phyloP scores from a whole-genome alignment of 768 basidiomycete genomes.

The Rhodocollybia butyracea region DNA sequence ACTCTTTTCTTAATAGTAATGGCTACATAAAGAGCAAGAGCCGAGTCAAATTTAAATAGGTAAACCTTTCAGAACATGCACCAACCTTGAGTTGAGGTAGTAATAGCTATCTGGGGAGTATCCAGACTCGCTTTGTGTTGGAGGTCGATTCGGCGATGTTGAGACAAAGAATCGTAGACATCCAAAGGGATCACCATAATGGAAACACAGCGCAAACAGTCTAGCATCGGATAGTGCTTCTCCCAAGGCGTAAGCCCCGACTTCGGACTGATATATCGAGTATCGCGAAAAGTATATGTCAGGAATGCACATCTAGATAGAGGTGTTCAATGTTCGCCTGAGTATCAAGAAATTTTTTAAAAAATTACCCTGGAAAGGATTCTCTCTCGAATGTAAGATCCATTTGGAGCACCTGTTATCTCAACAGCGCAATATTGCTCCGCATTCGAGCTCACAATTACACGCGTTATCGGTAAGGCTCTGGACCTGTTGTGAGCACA shows the following conservation, averaged over 20 bases:
- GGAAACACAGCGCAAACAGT: conserved; percentile 38
- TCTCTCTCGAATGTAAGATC: conserved; percentile 41
- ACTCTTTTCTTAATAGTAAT: too few species aligned
- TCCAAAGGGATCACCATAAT: conserved; percentile 43
- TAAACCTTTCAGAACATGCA: too few species aligned
- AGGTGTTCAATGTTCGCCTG: too few species aligned
- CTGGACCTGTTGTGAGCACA: neutral
- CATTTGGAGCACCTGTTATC: conserved; percentile 42
- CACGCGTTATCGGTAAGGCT: conserved; percentile 29
- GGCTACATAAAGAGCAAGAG: too few species aligned
- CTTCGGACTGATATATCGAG: conserved; percentile 46
- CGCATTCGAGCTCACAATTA: conserved; percentile 47
- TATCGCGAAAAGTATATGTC: conserved; percentile 34
- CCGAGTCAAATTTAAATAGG: too few species aligned
- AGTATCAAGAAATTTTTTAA: too few species aligned
- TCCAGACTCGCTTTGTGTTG: conserved; percentile 16
- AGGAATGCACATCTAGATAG: conserved; percentile 42
- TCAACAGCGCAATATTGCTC: conserved; percentile 50
- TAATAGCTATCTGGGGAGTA: neutral
- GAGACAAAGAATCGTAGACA: conserved; percentile 51
- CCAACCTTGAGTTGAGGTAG: too few species aligned
- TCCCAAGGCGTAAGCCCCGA: conserved; percentile 41
- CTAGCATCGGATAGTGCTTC: conserved; percentile 35
- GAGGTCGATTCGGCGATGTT: conserved; percentile 39
- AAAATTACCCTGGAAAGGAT: conserved; percentile 40